Base-by-base conservation (phyloP, 331 rosid genomes). In the Stylosanthes scabra region DNA sequence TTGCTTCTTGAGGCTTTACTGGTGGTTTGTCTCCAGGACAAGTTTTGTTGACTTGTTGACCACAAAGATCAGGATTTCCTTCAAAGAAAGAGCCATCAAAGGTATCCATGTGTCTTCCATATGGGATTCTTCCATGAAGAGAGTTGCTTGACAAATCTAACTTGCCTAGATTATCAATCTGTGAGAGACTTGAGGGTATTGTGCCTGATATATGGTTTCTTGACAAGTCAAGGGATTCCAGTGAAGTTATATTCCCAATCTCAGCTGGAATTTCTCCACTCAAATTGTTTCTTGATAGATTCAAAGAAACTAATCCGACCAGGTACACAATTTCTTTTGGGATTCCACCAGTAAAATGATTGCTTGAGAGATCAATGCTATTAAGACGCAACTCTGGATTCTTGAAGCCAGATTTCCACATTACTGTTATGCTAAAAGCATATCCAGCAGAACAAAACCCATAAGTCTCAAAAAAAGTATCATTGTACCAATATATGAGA, bases 71-170 rank as follows among this genome's bases (percentile, higher is more conserved):
- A 12, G 1, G 0, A 59, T 59, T 59, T 12, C 65, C 65, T 59
- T 59, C 65, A 59, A 59, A 66, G 20, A 42, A 7, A 9, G 46
- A 29, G 7, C 10, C 71, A 8, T 28, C 31, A 29, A 28, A 66
- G 29, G 46, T 71, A 10, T 71, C 7, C 16, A 71, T 5, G 4
- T 71, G 75, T 9, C 46, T 15, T 46, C 28, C 68, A 14, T 1
- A 27, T 2, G 76, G 76, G 4, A 59, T 71, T 71, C 55, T 59
- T 14, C 76, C 76, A 10, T 2, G 9, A 3, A 59, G 76, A 45
- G 11, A 0, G 7, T 71, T 71, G 68, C 29, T 6, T 14, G 68
- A 59, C 31, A 59, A 59, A 8, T 71, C 4, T 7, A 71, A 63
- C n/a, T 2, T 0, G 5, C 15, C 10, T 63, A 63, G 52, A 63